Evolutionary conservation across 1,139 yeast genomes (phyloP).

Genomic region (Suhomyces coccinellae): DNA sequence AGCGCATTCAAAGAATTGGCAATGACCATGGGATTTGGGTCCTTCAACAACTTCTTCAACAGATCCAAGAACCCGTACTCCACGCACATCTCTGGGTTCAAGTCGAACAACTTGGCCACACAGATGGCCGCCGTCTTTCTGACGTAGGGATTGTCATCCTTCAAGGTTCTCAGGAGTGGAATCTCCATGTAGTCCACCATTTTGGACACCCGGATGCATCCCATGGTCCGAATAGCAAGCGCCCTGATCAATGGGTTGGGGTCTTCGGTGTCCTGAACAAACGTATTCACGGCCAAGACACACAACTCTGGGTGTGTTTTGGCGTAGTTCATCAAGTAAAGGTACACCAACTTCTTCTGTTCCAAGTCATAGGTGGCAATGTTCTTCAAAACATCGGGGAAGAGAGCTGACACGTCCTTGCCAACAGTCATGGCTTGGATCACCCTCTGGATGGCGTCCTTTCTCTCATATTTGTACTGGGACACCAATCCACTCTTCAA

Average conservation of each 20-base stretch:
- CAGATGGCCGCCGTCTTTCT: slow-evolving; percentile 97
- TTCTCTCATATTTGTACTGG: slow-evolving; percentile 89
- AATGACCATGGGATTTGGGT: slow-evolving; percentile 94
- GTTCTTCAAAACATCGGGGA: slow-evolving; percentile 95
- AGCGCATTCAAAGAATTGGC: slow-evolving; percentile 90
- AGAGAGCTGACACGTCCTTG: slow-evolving; percentile 92
- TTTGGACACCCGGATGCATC: slow-evolving; percentile 92
- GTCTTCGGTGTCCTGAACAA: slow-evolving; percentile 94
- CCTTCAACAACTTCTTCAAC: slow-evolving; percentile 71
- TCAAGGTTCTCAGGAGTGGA: slow-evolving; percentile 80
- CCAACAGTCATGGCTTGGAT: slow-evolving; percentile 99
- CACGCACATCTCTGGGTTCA: slow-evolving; percentile 75
- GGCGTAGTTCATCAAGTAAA: slow-evolving; percentile 96
- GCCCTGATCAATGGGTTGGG: slow-evolving; percentile 97
- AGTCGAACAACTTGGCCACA: slow-evolving; percentile 91
- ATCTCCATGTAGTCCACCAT: slow-evolving; percentile 94
- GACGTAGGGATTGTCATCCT: slow-evolving; percentile 95
- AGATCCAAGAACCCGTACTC: slow-evolving; percentile 84
- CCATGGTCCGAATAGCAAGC: slow-evolving; percentile 97
- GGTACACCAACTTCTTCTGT: slow-evolving; percentile 92
- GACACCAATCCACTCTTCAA: slow-evolving; percentile 88
- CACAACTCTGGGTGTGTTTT: slow-evolving; percentile 94
- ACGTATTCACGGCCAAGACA: slow-evolving; percentile 94
- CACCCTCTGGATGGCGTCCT: slow-evolving; percentile 95
- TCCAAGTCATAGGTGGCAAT: slow-evolving; percentile 96